Evolutionary conservation across 2,329 filamentous ascomycete species (phyloP).

Genomic region (Pseudogymnoascus sp.): DNA sequence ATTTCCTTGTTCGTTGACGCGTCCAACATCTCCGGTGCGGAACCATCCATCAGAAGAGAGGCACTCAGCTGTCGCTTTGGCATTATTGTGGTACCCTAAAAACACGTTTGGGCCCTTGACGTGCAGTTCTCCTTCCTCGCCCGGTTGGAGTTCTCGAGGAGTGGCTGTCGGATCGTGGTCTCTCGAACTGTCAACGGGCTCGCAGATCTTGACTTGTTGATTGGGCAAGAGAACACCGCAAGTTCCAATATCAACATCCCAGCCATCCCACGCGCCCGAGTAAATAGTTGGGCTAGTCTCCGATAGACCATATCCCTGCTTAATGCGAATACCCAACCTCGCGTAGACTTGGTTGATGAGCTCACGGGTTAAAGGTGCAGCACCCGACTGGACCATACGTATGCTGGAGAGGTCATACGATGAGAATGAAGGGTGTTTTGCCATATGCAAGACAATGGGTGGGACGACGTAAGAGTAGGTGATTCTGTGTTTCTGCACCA

Average conservation of each 20-base stretch:
- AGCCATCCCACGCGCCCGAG: constrained; percentile 52
- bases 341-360: constrained; percentile 66
- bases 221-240: background rate
- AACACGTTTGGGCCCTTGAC: constrained; percentile 28
- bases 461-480: constrained; percentile 74
- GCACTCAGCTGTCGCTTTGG: constrained; percentile 24
- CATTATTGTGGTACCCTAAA: constrained; percentile 32
- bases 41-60: constrained; percentile 29
- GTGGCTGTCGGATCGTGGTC: background rate
- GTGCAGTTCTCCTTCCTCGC: constrained; percentile 15
- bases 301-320: constrained; percentile 81
- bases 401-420: constrained; percentile 73
- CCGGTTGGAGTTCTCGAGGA: background rate
- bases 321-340: constrained; percentile 66
- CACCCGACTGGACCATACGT: constrained; percentile 74
- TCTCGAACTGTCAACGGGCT: background rate
- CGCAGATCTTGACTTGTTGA: background rate
- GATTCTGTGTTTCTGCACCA: constrained; percentile 64
- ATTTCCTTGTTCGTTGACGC: constrained; percentile 33
- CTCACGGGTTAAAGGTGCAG: constrained; percentile 71
- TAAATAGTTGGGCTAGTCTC: constrained; percentile 77
- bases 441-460: constrained; percentile 68
- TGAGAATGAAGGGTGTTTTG: constrained; percentile 66
- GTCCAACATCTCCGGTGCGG: constrained; percentile 36
- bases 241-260: background rate